Percentiles rank a stretch among this genome's conserved stretches.
phyloP scores from a whole-genome alignment of 2,329 filamentous ascomycete species.

The Sporothrix luriei region DNA sequence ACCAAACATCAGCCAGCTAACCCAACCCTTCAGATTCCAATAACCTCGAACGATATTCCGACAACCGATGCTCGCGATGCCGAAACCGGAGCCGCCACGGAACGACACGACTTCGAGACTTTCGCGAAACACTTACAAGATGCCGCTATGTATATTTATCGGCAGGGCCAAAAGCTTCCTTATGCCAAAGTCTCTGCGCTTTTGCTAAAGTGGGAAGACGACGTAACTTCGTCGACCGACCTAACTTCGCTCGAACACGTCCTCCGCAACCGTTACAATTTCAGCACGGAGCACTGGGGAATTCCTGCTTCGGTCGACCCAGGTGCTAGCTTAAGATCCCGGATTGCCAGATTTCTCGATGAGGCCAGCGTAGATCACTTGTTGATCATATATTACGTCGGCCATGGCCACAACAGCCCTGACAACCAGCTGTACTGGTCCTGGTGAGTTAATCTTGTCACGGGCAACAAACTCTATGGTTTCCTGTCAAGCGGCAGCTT shows the following conservation, averaged over 20 bases:
- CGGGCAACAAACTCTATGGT: background rate
- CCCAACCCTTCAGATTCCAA: constrained; percentile 26
- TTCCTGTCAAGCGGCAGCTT: background rate
- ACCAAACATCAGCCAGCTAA: constrained; percentile 5
- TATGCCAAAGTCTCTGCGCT: constrained; percentile 64
- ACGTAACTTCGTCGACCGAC: constrained; percentile 57
- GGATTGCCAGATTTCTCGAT: constrained; percentile 63
- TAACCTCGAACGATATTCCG: constrained; percentile 30
- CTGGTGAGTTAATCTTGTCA: constrained; percentile 54
- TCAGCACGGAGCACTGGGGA: constrained; percentile 61
- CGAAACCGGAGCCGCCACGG: constrained; percentile 37
- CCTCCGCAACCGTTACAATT: constrained; percentile 63
- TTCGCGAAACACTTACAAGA: constrained; percentile 69
- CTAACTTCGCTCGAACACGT: constrained; percentile 59
- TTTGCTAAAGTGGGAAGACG: constrained; percentile 65
- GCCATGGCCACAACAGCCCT: constrained; percentile 59
- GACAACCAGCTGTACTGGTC: constrained; percentile 68
- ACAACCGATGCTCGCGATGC: constrained; percentile 17
- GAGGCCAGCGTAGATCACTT: constrained; percentile 61
- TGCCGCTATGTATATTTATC: constrained; percentile 67
- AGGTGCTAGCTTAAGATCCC: constrained; percentile 62
- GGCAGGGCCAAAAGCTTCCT: constrained; percentile 60
- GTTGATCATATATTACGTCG: constrained; percentile 66
- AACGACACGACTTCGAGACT: constrained; percentile 66
- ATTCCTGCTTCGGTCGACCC: constrained; percentile 64